phyloP scores from a whole-genome alignment of 345 rosid species.

The Moricandia moricandioides region DNA sequence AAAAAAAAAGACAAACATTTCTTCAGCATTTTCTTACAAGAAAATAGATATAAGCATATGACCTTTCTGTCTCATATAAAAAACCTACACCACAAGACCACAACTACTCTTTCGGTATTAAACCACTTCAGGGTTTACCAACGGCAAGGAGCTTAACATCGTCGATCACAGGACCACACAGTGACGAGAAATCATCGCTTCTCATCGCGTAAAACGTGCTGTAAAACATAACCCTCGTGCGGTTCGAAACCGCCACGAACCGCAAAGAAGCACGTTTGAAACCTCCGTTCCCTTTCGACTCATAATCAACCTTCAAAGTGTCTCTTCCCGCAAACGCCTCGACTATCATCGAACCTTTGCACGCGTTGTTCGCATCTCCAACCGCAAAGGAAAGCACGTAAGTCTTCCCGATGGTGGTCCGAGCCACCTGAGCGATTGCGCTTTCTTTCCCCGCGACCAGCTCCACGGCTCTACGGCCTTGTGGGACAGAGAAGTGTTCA shows the following conservation, averaged over 20 bases:
- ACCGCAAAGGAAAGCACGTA: slow-evolving; percentile 67
- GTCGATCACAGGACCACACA: slow-evolving; percentile 82
- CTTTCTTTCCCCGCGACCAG: slow-evolving; percentile 90
- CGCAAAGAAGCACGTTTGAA: slow-evolving; percentile 55
- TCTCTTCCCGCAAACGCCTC: slow-evolving; percentile 76
- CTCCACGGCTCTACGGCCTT: slow-evolving; percentile 66
- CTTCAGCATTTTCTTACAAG: slow-evolving; percentile 32
- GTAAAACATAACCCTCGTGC: slow-evolving; percentile 65
- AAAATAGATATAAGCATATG: slow-evolving; percentile 32
- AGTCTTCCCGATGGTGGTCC: slow-evolving; percentile 51
- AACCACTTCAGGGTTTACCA: slow-evolving; percentile 28
- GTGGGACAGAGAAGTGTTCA: slow-evolving; percentile 61
- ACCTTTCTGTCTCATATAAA: slow-evolving; percentile 8
- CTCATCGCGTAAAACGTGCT: slow-evolving; percentile 78
- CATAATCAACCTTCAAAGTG: slow-evolving; percentile 57
- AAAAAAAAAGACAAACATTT: not conserved
- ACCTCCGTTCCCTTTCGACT: slow-evolving; percentile 74
- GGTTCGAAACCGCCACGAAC: slow-evolving; percentile 50
- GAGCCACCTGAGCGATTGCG: slow-evolving; percentile 67
- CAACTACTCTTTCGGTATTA: not conserved
- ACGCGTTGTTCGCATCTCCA: slow-evolving; percentile 73
- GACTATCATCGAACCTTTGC: slow-evolving; percentile 65
- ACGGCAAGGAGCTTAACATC: slow-evolving; percentile 61
- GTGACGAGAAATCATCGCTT: slow-evolving; percentile 68
- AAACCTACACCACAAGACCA: slow-evolving; percentile 23